These are phyloP conservation scores for Chaetomium sp. DNA, from an alignment of 2,329 filamentous ascomycete genomes.

Conservation along the genomic window DNA sequence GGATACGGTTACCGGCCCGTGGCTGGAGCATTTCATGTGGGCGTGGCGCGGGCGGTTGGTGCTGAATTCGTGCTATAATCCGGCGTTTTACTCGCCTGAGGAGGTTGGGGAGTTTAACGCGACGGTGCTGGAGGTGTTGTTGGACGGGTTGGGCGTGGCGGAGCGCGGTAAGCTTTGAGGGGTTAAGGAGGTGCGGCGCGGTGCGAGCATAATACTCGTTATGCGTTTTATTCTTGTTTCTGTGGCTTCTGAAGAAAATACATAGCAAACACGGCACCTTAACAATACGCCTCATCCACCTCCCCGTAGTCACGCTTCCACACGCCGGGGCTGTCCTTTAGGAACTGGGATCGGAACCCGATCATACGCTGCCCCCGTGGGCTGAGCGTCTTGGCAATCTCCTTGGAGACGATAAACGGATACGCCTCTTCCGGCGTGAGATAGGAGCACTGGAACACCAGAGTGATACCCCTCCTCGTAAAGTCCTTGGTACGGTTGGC, in stretches of 20 bases:
- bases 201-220: neutral
- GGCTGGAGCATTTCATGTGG: neutral
- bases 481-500: neutral
- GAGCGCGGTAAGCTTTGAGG: neutral
- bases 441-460: constrained; percentile 2
- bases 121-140: neutral
- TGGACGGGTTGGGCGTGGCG: constrained; percentile 1
- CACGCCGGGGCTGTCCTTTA: neutral
- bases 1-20: neutral
- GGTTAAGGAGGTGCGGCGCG: neutral
- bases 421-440: constrained; percentile 1
- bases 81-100: neutral
- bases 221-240: neutral
- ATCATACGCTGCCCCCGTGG: neutral
- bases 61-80: constrained; percentile 2
- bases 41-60: neutral
- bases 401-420: constrained; percentile 1
- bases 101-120: neutral
- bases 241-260: neutral
- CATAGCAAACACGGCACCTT: neutral
- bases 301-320: constrained; percentile 1
- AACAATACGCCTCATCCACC: constrained; percentile 1
- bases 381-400: neutral
- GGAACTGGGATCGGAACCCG: neutral
- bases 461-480: neutral